Base-by-base conservation (phyloP, 768 basidiomycete genomes). In the Fistulinella prunicolor region DNA sequence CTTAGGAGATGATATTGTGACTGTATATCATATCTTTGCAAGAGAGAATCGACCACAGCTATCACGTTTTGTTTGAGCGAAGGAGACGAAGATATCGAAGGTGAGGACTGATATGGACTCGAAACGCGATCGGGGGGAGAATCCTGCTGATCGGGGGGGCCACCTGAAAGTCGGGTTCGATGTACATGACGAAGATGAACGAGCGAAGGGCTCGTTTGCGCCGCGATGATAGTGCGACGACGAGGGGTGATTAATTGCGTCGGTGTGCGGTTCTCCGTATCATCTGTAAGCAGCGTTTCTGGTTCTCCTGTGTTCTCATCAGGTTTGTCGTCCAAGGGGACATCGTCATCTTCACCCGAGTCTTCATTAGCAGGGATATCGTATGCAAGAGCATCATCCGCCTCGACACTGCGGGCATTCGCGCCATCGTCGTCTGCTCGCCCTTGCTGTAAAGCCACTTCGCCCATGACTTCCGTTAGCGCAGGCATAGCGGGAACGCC, bases 381-480 rank as follows among this genome's bases (percentile, higher is more conserved):
- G 48, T 51, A 60, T 40, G 69, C 64, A 39, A 71, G 58, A 16
- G 76, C 77, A 35, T 75, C 73, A 7, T 67, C 67, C 13, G 69
- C 58, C 54, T 81, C 74, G 20, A 81, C 60, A 52, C 80, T 80
- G 61, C 73, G 76, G 19, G 73, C 63, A 47, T 74, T 70, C 47
- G 68, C 65, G 2, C 72, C 73, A n/a, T 77, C 75, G 44, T 87
- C 85, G 50, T 86, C 83, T 43, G 77, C 74, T 16, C 91, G 77
- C 2, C 94, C 94, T 69, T 98, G 95, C 55, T 92, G 92, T 42
- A 98, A 71, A 2, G 91, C 89, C 42, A 95, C 85, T 51, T 86
- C 70, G 5, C 94, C 94, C 64, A 86, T 81, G 4, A 82, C 68
- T n/a, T 80, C 75, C 1, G 85, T 81, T 24, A 97, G 71, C 19